Percentiles rank a stretch among this genome's conserved stretches.
These are phyloP conservation scores for Diaporthe longicolla DNA, from an alignment of 2,329 filamentous ascomycete genomes.

Conservation along the genomic window DNA sequence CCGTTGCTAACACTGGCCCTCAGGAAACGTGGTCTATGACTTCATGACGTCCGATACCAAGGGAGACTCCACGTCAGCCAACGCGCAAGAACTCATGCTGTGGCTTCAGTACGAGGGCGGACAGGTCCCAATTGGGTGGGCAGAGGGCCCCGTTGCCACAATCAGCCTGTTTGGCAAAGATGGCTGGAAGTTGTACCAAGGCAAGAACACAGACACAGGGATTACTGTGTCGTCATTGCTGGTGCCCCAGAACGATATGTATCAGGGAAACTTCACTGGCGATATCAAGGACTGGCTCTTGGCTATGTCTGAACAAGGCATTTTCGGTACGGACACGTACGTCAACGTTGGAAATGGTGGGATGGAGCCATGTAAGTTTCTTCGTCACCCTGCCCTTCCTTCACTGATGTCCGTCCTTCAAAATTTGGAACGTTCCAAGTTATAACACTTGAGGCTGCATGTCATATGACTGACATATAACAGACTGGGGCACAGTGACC, in stretches of 20 bases:
- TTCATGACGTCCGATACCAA: constrained; percentile 60
- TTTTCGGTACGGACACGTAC: constrained; percentile 54
- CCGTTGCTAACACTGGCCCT: background rate
- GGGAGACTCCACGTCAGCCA: constrained; percentile 57
- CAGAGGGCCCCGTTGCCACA: constrained; percentile 52
- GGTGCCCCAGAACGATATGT: constrained; percentile 52
- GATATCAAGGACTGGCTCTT: constrained; percentile 59
- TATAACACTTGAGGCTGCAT: too few species aligned
- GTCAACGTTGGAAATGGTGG: constrained; percentile 61
- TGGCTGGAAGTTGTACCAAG: constrained; percentile 58
- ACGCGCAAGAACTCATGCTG: constrained; percentile 60
- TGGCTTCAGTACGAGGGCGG: constrained; percentile 61
- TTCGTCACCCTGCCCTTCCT: too few species aligned
- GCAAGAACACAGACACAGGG: constrained; percentile 57
- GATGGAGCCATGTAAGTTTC: constrained; percentile 24
- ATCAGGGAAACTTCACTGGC: constrained; percentile 54
- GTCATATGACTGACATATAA: too few species aligned
- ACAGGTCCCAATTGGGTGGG: constrained; percentile 60
- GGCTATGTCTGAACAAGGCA: constrained; percentile 54
- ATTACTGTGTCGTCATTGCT: constrained; percentile 58
- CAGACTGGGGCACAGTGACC: constrained; percentile 45
- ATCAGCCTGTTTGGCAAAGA: constrained; percentile 54
- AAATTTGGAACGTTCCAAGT: too few species aligned
- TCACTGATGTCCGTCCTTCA: too few species aligned
- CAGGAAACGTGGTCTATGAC: constrained; percentile 59